phyloP scores from a whole-genome alignment of 371 early-diverging fungal genomes.

The Quaeritorhiza haematococci region DNA sequence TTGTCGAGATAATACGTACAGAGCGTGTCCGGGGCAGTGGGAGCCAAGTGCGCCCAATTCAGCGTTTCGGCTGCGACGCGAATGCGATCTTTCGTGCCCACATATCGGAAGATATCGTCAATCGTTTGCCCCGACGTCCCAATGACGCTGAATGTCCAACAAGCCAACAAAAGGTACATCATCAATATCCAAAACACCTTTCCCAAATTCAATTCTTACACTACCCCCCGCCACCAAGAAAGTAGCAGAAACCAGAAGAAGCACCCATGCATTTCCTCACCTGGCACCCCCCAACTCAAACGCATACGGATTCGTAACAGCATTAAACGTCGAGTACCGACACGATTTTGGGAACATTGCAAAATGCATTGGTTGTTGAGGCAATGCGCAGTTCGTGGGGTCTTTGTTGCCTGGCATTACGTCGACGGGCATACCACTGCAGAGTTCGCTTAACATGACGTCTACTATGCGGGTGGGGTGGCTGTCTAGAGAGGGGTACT shows the following conservation, averaged over 20 bases:
- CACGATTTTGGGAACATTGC: slow-evolving; percentile 61
- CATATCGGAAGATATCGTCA: slow-evolving; percentile 74
- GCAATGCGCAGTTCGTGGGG: slow-evolving; percentile 70
- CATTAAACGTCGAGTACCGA: slow-evolving; percentile 53
- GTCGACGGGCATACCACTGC: slow-evolving; percentile 52
- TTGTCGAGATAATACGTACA: slow-evolving; percentile 41
- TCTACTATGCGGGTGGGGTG: slow-evolving; percentile 13
- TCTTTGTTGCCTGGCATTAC: slow-evolving; percentile 84
- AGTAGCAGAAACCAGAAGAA: not conserved
- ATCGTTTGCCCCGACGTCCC: slow-evolving; percentile 83
- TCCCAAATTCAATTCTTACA: too few species aligned
- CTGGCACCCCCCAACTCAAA: slow-evolving; percentile 58
- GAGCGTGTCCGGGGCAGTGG: slow-evolving; percentile 89
- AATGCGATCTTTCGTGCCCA: slow-evolving; percentile 49
- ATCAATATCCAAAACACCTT: too few species aligned
- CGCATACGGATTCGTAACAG: slow-evolving; percentile 76
- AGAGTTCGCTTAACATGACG: slow-evolving; percentile 17
- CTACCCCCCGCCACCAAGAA: too few species aligned
- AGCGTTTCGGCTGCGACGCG: slow-evolving; percentile 65
- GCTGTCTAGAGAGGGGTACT: not conserved
- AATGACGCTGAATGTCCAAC: slow-evolving; percentile 41
- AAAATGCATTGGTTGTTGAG: slow-evolving; percentile 79
- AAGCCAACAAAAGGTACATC: slow-evolving; percentile 3
- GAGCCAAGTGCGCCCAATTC: slow-evolving; percentile 81
- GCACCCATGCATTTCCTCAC: slow-evolving; percentile 28